A percentile compares a stretch with the other conserved stretches of the same genome.
phyloP scores from a whole-genome alignment of 2,329 filamentous ascomycete genomes.

The Colletotrichum eleusines region DNA sequence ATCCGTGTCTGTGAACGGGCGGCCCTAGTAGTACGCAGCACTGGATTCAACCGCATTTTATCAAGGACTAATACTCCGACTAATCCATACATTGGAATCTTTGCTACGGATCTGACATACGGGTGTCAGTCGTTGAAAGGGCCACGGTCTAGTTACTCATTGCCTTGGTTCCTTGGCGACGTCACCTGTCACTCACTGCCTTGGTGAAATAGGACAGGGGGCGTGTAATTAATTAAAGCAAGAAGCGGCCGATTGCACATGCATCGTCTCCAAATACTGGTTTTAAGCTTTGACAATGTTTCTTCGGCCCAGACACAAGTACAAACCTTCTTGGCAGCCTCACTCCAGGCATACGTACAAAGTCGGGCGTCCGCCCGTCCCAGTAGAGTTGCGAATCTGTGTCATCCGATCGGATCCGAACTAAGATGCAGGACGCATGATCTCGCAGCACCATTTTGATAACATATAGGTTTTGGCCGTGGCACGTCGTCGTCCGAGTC shows the following conservation, averaged over 20 bases:
- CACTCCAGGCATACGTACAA: slow-evolving; percentile 20
- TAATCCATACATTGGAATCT: too few relatives aligned
- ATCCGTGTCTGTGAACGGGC: background rate
- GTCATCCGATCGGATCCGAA: slow-evolving; percentile 38
- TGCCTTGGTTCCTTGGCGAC: background rate
- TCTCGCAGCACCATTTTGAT: background rate
- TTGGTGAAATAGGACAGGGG: background rate
- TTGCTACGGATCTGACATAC: background rate
- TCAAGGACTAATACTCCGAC: too few relatives aligned
- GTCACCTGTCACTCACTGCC: background rate
- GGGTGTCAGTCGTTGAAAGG: background rate
- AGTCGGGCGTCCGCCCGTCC: background rate
- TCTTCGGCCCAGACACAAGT: slow-evolving; percentile 37
- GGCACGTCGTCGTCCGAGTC: slow-evolving; percentile 3
- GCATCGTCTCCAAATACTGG: background rate
- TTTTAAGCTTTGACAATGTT: slow-evolving; percentile 28
- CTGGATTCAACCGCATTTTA: background rate
- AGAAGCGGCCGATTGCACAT: slow-evolving; percentile 26
- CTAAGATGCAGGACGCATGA: slow-evolving; percentile 12
- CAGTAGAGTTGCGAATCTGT: slow-evolving; percentile 39
- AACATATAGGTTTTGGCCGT: slow-evolving; percentile 30
- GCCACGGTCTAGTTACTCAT: too few relatives aligned
- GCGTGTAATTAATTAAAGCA: too few relatives aligned
- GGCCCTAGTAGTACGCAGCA: too few relatives aligned
- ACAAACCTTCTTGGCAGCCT: slow-evolving; percentile 40